Evolutionary conservation across 805 yeast species (phyloP).

Genomic region (Nakazawaea sp.): DNA sequence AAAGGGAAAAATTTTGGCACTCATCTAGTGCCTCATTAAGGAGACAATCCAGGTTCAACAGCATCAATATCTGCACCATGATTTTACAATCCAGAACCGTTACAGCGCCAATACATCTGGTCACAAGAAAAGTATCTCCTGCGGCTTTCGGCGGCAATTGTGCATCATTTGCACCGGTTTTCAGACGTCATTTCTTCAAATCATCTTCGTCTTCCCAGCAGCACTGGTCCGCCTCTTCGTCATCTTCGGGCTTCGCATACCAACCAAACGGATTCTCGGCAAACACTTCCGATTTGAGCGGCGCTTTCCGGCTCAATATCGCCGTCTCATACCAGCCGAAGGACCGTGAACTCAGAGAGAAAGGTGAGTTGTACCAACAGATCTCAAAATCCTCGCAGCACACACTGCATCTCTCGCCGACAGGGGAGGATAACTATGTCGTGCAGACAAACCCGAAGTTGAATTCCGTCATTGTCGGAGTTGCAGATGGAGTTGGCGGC

Average conservation of each 20-base stretch:
- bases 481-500: constrained; percentile 97
- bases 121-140: too few relatives aligned
- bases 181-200: too few relatives aligned
- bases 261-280: constrained; percentile 15
- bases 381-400: constrained; percentile 13
- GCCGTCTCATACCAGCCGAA: constrained; percentile 75
- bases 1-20: too few relatives aligned
- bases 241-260: constrained; percentile 12
- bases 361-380: constrained; percentile 25
- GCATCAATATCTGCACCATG: too few relatives aligned
- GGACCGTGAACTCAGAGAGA: constrained; percentile 45
- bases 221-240: constrained; percentile 13
- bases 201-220: too few relatives aligned
- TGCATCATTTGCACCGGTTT: too few relatives aligned
- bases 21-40: too few relatives aligned
- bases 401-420: constrained; percentile 40
- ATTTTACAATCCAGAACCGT: too few relatives aligned
- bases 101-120: too few relatives aligned
- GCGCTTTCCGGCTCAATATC: constrained; percentile 37
- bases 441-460: constrained; percentile 23
- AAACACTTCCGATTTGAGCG: constrained; percentile 11
- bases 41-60: too few relatives aligned
- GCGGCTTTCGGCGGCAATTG: too few relatives aligned
- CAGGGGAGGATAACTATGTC: constrained; percentile 76
- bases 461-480: constrained; percentile 57